These are phyloP conservation scores for Ogataea paraovalis DNA, from an alignment of 805 yeast genomes.

Conservation along the genomic window DNA sequence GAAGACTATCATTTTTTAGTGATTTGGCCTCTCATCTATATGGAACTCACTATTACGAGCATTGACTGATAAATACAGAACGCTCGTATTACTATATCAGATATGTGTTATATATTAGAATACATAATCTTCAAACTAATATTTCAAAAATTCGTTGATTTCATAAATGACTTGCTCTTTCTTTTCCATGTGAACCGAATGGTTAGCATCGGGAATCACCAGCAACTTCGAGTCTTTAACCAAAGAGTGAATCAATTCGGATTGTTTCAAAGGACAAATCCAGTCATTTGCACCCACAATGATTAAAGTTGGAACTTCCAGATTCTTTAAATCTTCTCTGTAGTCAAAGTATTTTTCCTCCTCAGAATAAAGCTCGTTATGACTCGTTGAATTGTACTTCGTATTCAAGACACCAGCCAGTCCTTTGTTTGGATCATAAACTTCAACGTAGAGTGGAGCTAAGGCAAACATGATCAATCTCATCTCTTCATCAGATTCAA, in stretches of 20 bases:
- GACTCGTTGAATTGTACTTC: slow-evolving; percentile 17
- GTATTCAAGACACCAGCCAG: slow-evolving; percentile 13
- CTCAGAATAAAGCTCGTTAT: slow-evolving; percentile 23
- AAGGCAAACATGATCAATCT: slow-evolving; percentile 23
- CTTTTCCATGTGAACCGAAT: slow-evolving; percentile 21
- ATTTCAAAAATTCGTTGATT: slow-evolving; percentile 4
- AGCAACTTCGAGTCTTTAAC: slow-evolving; percentile 14
- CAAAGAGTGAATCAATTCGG: slow-evolving; percentile 11
- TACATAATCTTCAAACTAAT: too few species aligned
- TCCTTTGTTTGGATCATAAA: slow-evolving; percentile 19
- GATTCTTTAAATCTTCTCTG: slow-evolving; percentile 8
- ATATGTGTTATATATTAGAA: too few species aligned
- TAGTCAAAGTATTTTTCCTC: slow-evolving; percentile 23
- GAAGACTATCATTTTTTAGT: too few species aligned
- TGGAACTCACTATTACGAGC: too few species aligned
- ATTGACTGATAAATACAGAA: too few species aligned
- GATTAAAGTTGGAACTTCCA: slow-evolving; percentile 17
- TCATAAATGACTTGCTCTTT: slow-evolving; percentile 9
- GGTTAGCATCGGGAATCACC: slow-evolving; percentile 18
- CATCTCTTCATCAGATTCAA: slow-evolving; percentile 24
- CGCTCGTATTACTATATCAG: too few species aligned
- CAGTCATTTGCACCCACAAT: slow-evolving; percentile 23
- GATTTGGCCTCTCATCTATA: too few species aligned
- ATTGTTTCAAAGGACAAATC: slow-evolving; percentile 23
- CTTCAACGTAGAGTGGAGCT: slow-evolving; percentile 22